Conservation (phyloP, 2,329 filamentous ascomycete genomes). For the Fusarium drepaniforme region DNA sequence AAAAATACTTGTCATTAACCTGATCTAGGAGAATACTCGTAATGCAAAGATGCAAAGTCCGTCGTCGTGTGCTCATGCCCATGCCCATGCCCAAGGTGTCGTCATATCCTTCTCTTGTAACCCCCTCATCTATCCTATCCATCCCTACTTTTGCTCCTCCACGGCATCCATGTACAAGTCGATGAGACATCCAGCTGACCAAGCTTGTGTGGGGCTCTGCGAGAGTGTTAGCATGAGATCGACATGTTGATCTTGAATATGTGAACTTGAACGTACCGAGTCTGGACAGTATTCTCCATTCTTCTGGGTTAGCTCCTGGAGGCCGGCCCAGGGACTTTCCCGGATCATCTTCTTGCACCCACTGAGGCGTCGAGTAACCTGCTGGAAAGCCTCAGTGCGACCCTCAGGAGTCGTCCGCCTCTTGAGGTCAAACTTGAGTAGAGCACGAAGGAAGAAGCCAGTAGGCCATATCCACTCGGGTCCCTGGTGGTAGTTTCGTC, state of each 20-base stretch:
- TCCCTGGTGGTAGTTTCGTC: conserved; percentile 97
- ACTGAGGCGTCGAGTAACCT: conserved; percentile 84
- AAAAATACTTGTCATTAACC: conserved; percentile 31
- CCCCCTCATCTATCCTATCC: conserved; percentile 17
- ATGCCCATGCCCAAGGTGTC: conserved; percentile 20
- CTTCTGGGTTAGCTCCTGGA: conserved; percentile 95
- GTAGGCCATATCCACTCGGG: conserved; percentile 99
- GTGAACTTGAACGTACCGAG: conserved; percentile 72
- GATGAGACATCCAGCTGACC: conserved; percentile 94
- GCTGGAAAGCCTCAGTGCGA: conserved; percentile 90
- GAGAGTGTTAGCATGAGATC: conserved; percentile 25
- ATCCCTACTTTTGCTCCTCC: conserved; percentile 57
- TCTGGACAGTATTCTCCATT: conserved; percentile 85
- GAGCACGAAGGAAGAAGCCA: conserved; percentile 91
- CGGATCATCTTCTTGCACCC: conserved; percentile 89
- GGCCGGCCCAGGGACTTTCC: conserved; percentile 86
- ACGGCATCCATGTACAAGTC: conserved; percentile 95
- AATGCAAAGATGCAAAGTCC: conserved; percentile 13
- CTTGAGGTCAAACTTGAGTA: conserved; percentile 90
- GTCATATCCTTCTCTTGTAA: conserved; percentile 18
- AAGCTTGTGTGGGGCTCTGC: conserved; percentile 93
- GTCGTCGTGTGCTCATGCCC: conserved; percentile 21
- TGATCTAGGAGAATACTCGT: conserved; percentile 32
- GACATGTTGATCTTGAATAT: not conserved
- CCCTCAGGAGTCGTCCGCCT: conserved; percentile 72